Base-by-base conservation (phyloP, 2,329 filamentous ascomycete species). In the Xylariales sp. region DNA sequence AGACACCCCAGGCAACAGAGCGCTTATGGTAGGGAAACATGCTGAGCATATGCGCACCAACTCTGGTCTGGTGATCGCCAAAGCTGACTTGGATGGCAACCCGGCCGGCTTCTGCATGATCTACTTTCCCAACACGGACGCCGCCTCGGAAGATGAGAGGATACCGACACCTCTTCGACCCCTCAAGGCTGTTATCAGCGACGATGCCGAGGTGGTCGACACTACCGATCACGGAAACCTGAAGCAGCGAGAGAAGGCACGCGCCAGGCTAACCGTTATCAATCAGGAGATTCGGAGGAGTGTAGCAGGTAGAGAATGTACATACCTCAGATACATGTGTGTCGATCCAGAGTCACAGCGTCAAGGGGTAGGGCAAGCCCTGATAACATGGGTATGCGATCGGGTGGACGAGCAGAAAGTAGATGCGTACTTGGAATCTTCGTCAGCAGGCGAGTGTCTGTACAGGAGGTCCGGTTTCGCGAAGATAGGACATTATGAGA, bases 391-490 rank as follows among this genome's bases (percentile, higher is more conserved):
- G 36, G 36, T 12, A 10, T 39, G 36, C 16, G 16, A 31, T 8
- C 21, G 25, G n/a, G 6, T 31, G 5, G 36, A 39, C 27, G 7
- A 28, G 14, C 7, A 29, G 7, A 31, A 31, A 19, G 12, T 31
- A 7, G 27, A 39, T 31, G 36, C 36, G 16, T 39, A 39, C 24
- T 19, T 39, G 25, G 36, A 39, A 14, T 24, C 36, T n/a, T 39
- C 36, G 9, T 5, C 36, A 3, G 36, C 24, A 6, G 36, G 36
- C 5, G 15, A 39, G 22, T 24, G 15, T 5, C 27, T 39, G 16
- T 39, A 39, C 12, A 16, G 27, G 16, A 16, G 31, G 15, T 39
- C 31, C 27, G 36, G 36, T 10, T 39, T 39, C 25, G 19, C 21
- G 11, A 10, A 29, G 12, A 22, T 39, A 20, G 36, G 27, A 10